Evolutionary conservation across 73 alveolate species (phyloP), one percentile per base, ranked within the genome.

Genomic region (Paraurostyla sp.): DNA sequence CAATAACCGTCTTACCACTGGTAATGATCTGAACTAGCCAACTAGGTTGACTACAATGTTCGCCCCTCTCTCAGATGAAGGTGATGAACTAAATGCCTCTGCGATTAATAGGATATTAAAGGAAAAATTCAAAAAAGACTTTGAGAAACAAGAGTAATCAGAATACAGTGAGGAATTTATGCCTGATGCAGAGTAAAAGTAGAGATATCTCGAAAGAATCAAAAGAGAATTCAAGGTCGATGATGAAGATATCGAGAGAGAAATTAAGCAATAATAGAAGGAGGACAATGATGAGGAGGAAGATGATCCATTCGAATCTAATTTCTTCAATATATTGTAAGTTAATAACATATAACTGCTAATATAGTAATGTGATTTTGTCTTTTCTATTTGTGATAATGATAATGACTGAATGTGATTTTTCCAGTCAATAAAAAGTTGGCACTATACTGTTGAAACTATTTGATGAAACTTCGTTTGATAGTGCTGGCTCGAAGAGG

Each of bases 321-420:
- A 65, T 65, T 65, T 65, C 82, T 65, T 65, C 58, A 65, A 65
- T 35, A 65, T 65, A 36, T 65, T 65, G 82, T 65, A 65, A 65
- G 41, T 7, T 16, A 27, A 16, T 11, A 40, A 22, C 18, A n/a
- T n/a, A n/a, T n/a, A n/a, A n/a, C n/a, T n/a, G n/a, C n/a, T 46
- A 46, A 15, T 45, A 45, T 73, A 73, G 86, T 23, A 73, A 73
- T 30, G 71, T 73, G 16, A 48, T 73, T n/a, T 27, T 73, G 1
- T 73, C 86, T 2, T 73, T 48, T 25, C 46, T 73, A 50, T 48
- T 73, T 25, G 86, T 73, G 13, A 73, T 73, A 11, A 48, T 73
- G 71, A 49, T 73, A 1, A 49, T 49, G 65, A 73, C 86, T 22
- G 86, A 73, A 45, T 73, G 71, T 30, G 71, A 73, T 73, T 48